Evolutionary conservation across 257 asterid species (phyloP).

Genomic region (Anisodus tanguticus): DNA sequence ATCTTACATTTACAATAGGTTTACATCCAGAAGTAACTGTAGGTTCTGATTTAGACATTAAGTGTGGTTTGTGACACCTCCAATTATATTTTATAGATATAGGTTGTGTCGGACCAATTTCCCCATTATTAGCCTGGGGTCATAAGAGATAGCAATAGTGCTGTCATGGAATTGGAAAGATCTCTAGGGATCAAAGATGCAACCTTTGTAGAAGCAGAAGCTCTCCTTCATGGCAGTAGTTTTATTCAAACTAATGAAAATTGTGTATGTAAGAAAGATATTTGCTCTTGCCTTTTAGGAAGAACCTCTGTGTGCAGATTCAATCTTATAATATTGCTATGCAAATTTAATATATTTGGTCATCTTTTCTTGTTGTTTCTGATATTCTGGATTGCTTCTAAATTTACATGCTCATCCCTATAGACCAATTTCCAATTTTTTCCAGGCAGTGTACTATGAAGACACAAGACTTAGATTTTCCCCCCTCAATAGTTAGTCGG

Average conservation of each 20-base stretch:
- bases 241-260: neutral
- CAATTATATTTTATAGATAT: neutral
- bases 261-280: neutral
- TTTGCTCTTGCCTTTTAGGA: conserved; percentile 4
- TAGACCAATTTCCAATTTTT: neutral
- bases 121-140: neutral
- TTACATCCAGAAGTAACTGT: neutral
- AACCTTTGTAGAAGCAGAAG: neutral
- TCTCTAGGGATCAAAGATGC: neutral
- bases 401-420: conserved; percentile 16
- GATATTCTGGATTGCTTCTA: neutral
- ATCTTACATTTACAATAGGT: neutral
- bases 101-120: neutral
- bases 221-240: neutral
- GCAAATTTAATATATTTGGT: conserved; percentile 21
- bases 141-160: neutral
- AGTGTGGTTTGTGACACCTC: neutral
- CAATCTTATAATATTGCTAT: neutral
- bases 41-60: neutral
- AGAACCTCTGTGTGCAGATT: neutral
- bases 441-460: neutral
- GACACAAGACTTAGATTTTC: neutral
- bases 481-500: neutral
- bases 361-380: neutral
- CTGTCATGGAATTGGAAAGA: neutral